Base-by-base conservation (phyloP, 1,284 basidiomycete genomes). In the Mycosarcoma maydis region DNA sequence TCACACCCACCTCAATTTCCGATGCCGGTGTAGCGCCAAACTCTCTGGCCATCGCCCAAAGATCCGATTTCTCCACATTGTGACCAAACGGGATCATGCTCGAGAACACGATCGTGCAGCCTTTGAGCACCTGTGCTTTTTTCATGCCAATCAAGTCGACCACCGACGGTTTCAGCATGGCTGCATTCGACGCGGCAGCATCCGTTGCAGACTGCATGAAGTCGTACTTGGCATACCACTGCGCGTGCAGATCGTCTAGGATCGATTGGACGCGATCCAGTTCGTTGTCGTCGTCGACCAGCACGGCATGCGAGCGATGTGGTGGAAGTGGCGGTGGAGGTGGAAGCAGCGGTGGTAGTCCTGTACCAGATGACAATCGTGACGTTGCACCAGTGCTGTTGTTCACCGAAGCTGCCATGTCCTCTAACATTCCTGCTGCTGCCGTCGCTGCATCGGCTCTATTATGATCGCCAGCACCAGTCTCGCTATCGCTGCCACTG, bases 271-370 rank as follows among this genome's bases (percentile, higher is more conserved):
- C 85, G 17, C 95, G 86, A 14, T 85, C 84, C 41, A 98, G 85
- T 83, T 98, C 95, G n/a, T 81, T 79, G 81, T 98, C 95, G 67
- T 94, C 87, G 60, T 94, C 91, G 80, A 90, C 92, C 48, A 98
- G 84, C 24, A 98, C 83, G 0, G 92, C 90, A 74, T 90, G 91
- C 44, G 67, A 65, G 10, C 72, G 51, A 62, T 56, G 34, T 5
- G 56, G 51, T 3, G 52, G 67, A 4, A 42, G 41, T n/a, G 60
- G 53, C 26, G 52, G 56, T 2, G 64, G 51, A 6, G 53, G 67
- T 27, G 42, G 57, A 16, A 53, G 51, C 5, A 49, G 46, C 2
- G 45, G 43, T n/a, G 45, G 54, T 4, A 59, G 34, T 14, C 32
- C 33, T 30, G 24, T 13, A 9, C 26, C 39, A 13, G 44, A 24